Base-by-base conservation (phyloP, 192 early-diverging fungal species). In the Physocladia obscura region DNA sequence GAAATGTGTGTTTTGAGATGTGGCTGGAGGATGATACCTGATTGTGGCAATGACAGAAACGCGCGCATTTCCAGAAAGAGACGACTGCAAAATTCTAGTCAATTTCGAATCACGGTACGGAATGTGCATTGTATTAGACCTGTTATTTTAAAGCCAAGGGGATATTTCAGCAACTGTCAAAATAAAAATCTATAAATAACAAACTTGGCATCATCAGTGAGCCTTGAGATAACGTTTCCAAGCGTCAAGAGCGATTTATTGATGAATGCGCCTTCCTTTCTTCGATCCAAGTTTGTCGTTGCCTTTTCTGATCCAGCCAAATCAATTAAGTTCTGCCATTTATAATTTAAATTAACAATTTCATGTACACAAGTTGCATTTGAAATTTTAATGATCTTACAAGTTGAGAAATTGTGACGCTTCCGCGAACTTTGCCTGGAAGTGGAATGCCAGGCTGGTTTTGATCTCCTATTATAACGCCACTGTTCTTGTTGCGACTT, bases 61-160 rank as follows among this genome's bases (percentile, higher is more conserved):
- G 17, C 88, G 83, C 0, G 95, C 92, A 69, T 92, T 94, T 37
- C 97, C 97, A 4, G 90, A 90, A 3, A 99, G 81, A 0, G 97
- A 95, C 3, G 91, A 84, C 74, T 98, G 95, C 22, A 99, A 74
- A 27, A 99, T 93, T 24, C 97, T 82, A 1, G 97, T 99, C 44
- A 99, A 75, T 65, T 98, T 98, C 0, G 95, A 98, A 72, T 99
- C 97, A 35, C 97, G 91, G 77, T 92, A 99, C 0, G 97, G 97
- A 52, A 99, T 92, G 77, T 98, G 96, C 1, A 84, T 86, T 24
- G 73, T 27, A 24, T 38, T 70, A 31, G 26, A n/a, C 8, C 31
- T 54, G n/a, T 86, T 24, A 64, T 27, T 15, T 38, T 70, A 31
- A 21, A n/a, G 6, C 31, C 40, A 49, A 34, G 22, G 0, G 8